phyloP scores from a whole-genome alignment of 2,329 filamentous ascomycete genomes.

The Aspergillus proliferans region DNA sequence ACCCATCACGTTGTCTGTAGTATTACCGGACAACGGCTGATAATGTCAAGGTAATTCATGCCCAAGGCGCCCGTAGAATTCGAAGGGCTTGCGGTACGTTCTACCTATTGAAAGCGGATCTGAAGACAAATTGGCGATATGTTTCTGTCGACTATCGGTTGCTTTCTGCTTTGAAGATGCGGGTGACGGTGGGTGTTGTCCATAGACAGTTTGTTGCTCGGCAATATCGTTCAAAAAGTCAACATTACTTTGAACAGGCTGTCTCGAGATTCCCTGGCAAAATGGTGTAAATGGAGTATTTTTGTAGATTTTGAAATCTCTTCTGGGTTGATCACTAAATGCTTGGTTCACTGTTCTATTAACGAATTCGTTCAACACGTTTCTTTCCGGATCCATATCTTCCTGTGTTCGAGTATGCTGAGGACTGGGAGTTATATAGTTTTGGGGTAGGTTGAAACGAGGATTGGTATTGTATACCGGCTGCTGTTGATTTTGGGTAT shows the following conservation, averaged over 20 bases:
- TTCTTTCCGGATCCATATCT: background rate
- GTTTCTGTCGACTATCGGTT: too few species aligned
- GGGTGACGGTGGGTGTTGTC: background rate
- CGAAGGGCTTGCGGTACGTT: too few species aligned
- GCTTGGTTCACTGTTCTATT: too few species aligned
- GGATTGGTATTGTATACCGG: background rate
- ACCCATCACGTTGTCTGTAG: too few species aligned
- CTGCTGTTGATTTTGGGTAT: background rate
- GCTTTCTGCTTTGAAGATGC: background rate
- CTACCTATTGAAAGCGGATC: background rate
- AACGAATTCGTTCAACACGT: background rate
- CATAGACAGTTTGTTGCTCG: background rate
- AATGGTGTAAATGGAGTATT: background rate
- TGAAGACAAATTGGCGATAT: background rate
- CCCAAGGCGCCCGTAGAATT: too few species aligned
- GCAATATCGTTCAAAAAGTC: too few species aligned
- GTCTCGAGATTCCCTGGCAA: background rate
- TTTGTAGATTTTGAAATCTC: background rate
- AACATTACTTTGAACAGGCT: background rate
- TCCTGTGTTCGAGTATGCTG: too few species aligned
- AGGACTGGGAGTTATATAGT: too few species aligned
- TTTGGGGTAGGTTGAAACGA: too few species aligned
- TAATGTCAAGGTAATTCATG: too few species aligned
- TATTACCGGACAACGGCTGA: too few species aligned
- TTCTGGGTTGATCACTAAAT: background rate